These are phyloP conservation scores for Thuja plicata DNA, from an alignment of 83 land plant genomes.

Conservation along the genomic window DNA sequence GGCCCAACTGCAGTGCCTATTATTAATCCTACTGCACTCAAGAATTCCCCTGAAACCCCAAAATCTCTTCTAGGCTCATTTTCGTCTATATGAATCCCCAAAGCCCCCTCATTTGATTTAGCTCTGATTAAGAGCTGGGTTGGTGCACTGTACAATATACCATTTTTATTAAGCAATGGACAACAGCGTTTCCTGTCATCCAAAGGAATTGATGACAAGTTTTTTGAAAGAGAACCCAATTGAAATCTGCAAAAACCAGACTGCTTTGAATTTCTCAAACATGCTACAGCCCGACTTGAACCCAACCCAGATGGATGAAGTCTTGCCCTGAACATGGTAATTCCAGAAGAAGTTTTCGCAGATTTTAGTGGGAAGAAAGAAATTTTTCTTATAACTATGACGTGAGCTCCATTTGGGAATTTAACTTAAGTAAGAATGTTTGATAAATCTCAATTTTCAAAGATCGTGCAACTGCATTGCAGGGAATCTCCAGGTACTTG, in stretches of 20 bases:
- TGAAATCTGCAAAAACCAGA: neutral
- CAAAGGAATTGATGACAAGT: neutral
- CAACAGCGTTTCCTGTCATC: neutral
- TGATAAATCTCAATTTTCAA: no score
- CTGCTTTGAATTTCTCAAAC: no score
- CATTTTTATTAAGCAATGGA: neutral
- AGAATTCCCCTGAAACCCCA: conserved; percentile 32
- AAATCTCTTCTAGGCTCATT: conserved; percentile 12
- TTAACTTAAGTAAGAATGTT: no score
- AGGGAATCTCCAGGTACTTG: no score
- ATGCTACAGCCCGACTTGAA: no score
- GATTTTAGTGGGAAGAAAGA: no score
- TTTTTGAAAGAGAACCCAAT: neutral
- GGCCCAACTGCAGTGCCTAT: conserved; percentile 53
- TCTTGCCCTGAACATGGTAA: neutral
- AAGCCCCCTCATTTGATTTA: neutral
- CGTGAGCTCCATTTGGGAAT: no score
- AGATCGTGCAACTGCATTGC: no score
- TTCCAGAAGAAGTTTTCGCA: no score
- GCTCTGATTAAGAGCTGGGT: neutral
- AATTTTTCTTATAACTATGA: no score
- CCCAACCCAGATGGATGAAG: neutral
- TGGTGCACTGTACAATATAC: neutral
- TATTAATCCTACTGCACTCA: conserved; percentile 63
- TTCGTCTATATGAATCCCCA: neutral